Base-by-base conservation (phyloP, 2,329 filamentous ascomycete genomes). In the Trichoderma atroviride region DNA sequence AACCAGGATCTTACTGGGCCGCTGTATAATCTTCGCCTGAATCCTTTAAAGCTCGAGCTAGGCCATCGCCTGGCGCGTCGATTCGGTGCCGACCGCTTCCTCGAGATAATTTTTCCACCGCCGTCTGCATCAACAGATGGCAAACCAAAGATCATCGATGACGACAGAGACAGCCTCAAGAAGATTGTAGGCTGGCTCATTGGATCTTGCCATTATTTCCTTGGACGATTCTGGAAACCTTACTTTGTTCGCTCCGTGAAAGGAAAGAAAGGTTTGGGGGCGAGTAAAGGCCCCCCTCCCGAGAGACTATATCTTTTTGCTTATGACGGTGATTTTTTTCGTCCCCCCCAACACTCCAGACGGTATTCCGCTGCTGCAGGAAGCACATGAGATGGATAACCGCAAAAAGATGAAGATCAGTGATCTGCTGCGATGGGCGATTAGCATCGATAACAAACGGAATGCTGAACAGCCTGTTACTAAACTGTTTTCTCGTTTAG, bases 401-500 rank as follows among this genome's bases (percentile, higher is more conserved):
- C 78, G 81, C 4, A 77, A 76, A 1, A 78, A 77, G 5, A 76
- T 86, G 72, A 75, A 73, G 2, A 77, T 81, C 2, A 75, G 73
- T 27, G 74, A 78, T 1, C 80, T 90, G 71, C 72, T 89, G 1
- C 78, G 84, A 31, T 89, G 86, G 86, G 80, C 88, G 0, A 76
- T 89, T 33, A 80, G 83, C 27, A 75, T 84, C 2, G 52, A 50
- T 10, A 75, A 84, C 3, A 24, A 47, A 14, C 70, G 77, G 0
- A 89, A 87, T 69, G 72, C 77, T 4, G 10, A 75, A 0, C 84
- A 89, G 69, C 79, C 83, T 0, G 79, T 82, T 5, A 77, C 86
- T 2, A 91, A 90, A 71, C 76, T 89, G 0, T 91, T 89, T 71
- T 85, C 87, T 0, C 83, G 88, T 11, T 83, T 89, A 50, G 76